A percentile compares a stretch with the other conserved stretches of the same genome.
phyloP scores from a whole-genome alignment of 768 basidiomycete genomes.

The Leccinum boreale region DNA sequence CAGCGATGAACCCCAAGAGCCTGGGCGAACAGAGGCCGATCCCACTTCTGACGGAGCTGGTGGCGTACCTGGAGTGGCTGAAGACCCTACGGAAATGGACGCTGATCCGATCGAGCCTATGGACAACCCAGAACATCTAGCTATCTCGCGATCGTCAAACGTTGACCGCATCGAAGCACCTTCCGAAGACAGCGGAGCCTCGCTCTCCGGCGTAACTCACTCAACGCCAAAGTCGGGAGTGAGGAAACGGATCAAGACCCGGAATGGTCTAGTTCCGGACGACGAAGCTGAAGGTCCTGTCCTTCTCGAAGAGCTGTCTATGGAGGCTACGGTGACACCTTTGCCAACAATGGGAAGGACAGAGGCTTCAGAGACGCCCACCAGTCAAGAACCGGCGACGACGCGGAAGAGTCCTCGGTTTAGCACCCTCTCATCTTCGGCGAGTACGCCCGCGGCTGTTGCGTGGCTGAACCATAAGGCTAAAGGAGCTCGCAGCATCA shows the following conservation, averaged over 20 bases:
- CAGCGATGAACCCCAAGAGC: neutral
- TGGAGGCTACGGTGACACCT: slow-evolving; percentile 19
- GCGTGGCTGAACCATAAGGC: neutral
- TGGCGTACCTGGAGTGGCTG: neutral
- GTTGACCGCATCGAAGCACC: slow-evolving; percentile 32
- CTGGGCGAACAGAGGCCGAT: slow-evolving; percentile 21
- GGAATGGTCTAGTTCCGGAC: slow-evolving; percentile 32
- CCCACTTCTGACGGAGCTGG: neutral
- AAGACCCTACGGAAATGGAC: neutral
- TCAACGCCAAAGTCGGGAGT: slow-evolving; percentile 33
- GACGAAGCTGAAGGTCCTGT: slow-evolving; percentile 23
- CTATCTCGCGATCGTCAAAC: slow-evolving; percentile 5
- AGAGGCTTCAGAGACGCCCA: slow-evolving; percentile 14
- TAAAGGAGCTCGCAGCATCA: neutral
- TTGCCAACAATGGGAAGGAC: slow-evolving; percentile 18
- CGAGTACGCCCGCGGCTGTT: slow-evolving; percentile 8
- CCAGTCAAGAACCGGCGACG: slow-evolving; percentile 22
- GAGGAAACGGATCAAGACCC: slow-evolving; percentile 41
- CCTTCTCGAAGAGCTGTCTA: slow-evolving; percentile 19
- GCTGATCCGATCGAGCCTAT: slow-evolving; percentile 45
- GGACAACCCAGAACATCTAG: slow-evolving; percentile 32
- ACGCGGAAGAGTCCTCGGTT: slow-evolving; percentile 21
- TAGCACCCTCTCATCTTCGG: slow-evolving; percentile 2
- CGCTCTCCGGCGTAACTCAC: slow-evolving; percentile 2
- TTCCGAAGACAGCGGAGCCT: slow-evolving; percentile 4